A percentile compares a stretch with the other conserved stretches of the same genome.
These are phyloP conservation scores for Platanthera zijinensis DNA, from an alignment of 106 monocot species.

Conservation along the genomic window DNA sequence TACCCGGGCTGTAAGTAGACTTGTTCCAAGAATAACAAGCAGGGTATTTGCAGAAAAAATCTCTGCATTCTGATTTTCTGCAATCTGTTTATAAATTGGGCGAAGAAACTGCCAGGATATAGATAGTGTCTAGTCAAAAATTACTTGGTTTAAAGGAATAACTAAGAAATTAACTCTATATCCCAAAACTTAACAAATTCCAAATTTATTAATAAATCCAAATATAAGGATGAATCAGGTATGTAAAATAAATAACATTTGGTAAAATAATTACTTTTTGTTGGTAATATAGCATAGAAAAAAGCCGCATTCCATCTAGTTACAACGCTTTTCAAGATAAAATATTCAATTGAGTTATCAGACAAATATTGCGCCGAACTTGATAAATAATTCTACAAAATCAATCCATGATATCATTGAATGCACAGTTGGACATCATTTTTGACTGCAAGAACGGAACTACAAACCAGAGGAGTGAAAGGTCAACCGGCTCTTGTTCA, in stretches of 20 bases:
- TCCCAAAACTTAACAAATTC: not conserved
- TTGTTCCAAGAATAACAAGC: conserved; percentile 95
- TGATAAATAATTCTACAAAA: not conserved
- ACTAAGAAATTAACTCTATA: not conserved
- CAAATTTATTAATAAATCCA: not conserved
- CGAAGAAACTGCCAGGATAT: conserved; percentile 61
- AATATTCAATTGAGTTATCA: not conserved
- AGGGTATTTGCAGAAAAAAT: conserved; percentile 99
- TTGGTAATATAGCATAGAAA: not conserved
- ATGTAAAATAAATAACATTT: not conserved
- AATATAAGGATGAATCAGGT: not conserved
- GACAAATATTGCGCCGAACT: no score
- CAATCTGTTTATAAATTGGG: conserved; percentile 97
- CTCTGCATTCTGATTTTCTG: conserved; percentile 97
- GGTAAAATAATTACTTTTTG: not conserved
- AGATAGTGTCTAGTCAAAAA: not conserved
- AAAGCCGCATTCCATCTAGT: not conserved
- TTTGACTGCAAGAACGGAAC: not conserved
- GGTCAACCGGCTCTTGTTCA: not conserved
- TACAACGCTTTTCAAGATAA: not conserved
- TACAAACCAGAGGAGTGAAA: not conserved
- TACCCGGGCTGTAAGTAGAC: conserved; percentile 98
- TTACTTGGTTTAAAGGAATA: not conserved
- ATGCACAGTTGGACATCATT: not conserved
- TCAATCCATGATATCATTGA: not conserved